These are phyloP conservation scores for Candida labiduridarum DNA, from an alignment of 1,139 yeast genomes.

Conservation along the genomic window DNA sequence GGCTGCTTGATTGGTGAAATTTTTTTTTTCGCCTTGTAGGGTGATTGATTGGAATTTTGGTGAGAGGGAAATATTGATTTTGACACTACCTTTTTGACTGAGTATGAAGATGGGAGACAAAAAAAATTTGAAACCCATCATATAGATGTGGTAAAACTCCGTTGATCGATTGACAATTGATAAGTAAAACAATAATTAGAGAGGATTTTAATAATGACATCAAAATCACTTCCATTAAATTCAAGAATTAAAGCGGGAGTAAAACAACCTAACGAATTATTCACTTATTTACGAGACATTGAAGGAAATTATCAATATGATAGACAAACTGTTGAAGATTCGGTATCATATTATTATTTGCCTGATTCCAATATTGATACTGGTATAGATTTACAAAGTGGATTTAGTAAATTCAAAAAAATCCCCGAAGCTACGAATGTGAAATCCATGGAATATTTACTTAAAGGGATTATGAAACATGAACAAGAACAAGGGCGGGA, in stretches of 20 bases:
- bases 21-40: neutral
- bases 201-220: conserved; percentile 10
- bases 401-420: conserved; percentile 58
- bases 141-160: no score
- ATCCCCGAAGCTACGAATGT: conserved; percentile 54
- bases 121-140: no score
- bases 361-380: conserved; percentile 64
- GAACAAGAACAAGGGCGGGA: conserved; percentile 46
- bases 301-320: conserved; percentile 48
- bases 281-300: conserved; percentile 57
- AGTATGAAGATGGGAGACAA: no score
- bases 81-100: no score
- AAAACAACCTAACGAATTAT: conserved; percentile 75
- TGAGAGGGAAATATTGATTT: neutral
- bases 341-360: conserved; percentile 68
- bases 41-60: neutral
- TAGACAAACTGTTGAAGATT: conserved; percentile 46
- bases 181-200: no score
- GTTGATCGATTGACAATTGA: no score
- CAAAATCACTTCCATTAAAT: conserved; percentile 45
- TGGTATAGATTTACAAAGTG: conserved; percentile 61
- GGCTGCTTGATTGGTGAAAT: neutral
- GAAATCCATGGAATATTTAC: conserved; percentile 60
- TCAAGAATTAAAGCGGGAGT: conserved; percentile 56
- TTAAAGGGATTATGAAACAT: conserved; percentile 54